phyloP scores from a whole-genome alignment of 371 early-diverging fungal species.

The Apophysomyces trapeziformis region DNA sequence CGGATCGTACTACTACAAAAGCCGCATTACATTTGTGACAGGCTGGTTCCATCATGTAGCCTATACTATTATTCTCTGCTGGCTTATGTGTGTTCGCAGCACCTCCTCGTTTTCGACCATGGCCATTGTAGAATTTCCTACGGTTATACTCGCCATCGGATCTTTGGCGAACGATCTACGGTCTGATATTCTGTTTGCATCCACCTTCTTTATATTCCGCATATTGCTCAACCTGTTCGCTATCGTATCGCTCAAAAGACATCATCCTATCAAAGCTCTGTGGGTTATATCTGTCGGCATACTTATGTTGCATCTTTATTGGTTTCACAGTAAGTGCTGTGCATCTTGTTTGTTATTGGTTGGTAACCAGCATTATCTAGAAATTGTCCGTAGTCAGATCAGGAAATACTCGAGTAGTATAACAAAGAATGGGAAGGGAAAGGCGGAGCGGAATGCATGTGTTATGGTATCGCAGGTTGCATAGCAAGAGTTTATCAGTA shows the following conservation, averaged over 20 bases:
- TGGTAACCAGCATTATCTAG: neutral
- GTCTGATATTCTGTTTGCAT: conserved; percentile 34
- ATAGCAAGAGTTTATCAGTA: neutral
- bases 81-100: conserved; percentile 20
- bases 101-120: conserved; percentile 32
- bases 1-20: conserved; percentile 47
- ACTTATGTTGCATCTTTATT: conserved; percentile 39
- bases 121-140: conserved; percentile 38
- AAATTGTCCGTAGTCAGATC: neutral
- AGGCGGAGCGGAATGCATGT: neutral
- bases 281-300: conserved; percentile 31
- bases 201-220: conserved; percentile 35
- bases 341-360: neutral
- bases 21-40: conserved; percentile 46
- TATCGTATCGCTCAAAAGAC: conserved; percentile 28
- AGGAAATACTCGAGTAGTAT: neutral
- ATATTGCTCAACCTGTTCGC: conserved; percentile 38
- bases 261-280: conserved; percentile 29
- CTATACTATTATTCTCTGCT: conserved; percentile 31
- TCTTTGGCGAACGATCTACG: conserved; percentile 25
- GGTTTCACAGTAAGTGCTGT: conserved; percentile 39
- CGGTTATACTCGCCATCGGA: conserved; percentile 34
- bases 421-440: neutral
- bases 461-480: conserved; percentile 1
- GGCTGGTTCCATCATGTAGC: conserved; percentile 56